Conservation (phyloP, 352 stramenopile species). For the Elongisporangium prolatum region DNA sequence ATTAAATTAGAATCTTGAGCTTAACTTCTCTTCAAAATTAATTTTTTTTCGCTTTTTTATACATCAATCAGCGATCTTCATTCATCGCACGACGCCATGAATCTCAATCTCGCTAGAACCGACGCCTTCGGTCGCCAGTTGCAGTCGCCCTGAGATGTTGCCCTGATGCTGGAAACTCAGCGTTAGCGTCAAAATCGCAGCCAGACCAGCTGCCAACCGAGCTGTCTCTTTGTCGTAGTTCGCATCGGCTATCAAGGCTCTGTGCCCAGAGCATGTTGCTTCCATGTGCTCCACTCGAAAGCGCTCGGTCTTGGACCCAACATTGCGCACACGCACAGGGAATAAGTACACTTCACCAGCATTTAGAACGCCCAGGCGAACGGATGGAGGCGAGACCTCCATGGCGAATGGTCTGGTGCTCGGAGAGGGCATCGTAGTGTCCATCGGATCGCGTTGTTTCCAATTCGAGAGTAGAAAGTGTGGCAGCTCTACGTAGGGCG, state of each 20-base stretch:
- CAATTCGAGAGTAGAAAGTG: background rate
- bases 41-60: no score
- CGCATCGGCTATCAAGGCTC: conserved; percentile 39
- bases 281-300: conserved; percentile 54
- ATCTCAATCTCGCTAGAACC: conserved; percentile 46
- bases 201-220: conserved; percentile 48
- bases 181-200: conserved; percentile 53
- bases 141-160: conserved; percentile 30
- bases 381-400: conserved; percentile 44
- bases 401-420: conserved; percentile 45
- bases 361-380: conserved; percentile 31
- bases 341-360: conserved; percentile 62
- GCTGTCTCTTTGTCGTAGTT: conserved; percentile 56
- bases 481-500: background rate
- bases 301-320: conserved; percentile 58
- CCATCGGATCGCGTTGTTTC: background rate
- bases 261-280: conserved; percentile 29
- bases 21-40: background rate
- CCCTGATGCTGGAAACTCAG: conserved; percentile 57
- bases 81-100: conserved; percentile 35
- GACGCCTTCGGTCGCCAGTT: conserved; percentile 49
- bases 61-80: background rate
- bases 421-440: conserved; percentile 8
- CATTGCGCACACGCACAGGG: conserved; percentile 58
- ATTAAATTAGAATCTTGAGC: no score